These are phyloP conservation scores for Penicillium sp. DNA, from an alignment of 2,329 filamentous ascomycete species.

Conservation along the genomic window DNA sequence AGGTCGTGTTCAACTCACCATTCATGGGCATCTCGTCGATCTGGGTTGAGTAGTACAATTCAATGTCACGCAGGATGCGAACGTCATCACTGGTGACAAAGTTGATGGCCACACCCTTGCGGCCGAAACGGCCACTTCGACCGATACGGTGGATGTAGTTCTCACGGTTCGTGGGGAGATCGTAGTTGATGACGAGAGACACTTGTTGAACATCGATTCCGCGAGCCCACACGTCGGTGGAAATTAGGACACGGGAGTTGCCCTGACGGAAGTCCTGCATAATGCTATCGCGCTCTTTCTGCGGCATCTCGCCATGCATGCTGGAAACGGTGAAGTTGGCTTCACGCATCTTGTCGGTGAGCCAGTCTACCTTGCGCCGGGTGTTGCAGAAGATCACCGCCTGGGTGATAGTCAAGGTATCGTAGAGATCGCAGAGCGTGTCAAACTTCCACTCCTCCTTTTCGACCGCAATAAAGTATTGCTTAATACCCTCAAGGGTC, in stretches of 20 bases:
- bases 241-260: slow-evolving; percentile 96
- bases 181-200: slow-evolving; percentile 99
- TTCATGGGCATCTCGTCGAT: slow-evolving; percentile 99
- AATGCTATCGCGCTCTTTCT: slow-evolving; percentile 95
- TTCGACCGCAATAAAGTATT: slow-evolving; percentile 99
- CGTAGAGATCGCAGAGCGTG: slow-evolving; percentile 97
- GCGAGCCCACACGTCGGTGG: slow-evolving; percentile 95
- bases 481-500: slow-evolving; percentile 99
- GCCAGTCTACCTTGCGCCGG: slow-evolving; percentile 99
- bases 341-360: slow-evolving; percentile 97
- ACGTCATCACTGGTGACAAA: slow-evolving; percentile 99
- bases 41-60: slow-evolving; percentile 99
- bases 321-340: slow-evolving; percentile 99
- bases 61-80: slow-evolving; percentile 99
- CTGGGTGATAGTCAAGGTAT: slow-evolving; percentile 98
- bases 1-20: slow-evolving; percentile 55
- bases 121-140: slow-evolving; percentile 98
- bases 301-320: slow-evolving; percentile 99
- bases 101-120: slow-evolving; percentile 99
- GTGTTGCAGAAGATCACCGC: slow-evolving; percentile 99
- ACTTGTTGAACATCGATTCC: slow-evolving; percentile 99
- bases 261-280: slow-evolving; percentile 99
- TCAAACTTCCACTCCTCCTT: slow-evolving; percentile 99
- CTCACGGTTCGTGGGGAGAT: slow-evolving; percentile 96
- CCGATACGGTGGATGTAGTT: slow-evolving; percentile 99